Conservation (phyloP, 345 rosid species). For the Lumnitzera littorea region DNA sequence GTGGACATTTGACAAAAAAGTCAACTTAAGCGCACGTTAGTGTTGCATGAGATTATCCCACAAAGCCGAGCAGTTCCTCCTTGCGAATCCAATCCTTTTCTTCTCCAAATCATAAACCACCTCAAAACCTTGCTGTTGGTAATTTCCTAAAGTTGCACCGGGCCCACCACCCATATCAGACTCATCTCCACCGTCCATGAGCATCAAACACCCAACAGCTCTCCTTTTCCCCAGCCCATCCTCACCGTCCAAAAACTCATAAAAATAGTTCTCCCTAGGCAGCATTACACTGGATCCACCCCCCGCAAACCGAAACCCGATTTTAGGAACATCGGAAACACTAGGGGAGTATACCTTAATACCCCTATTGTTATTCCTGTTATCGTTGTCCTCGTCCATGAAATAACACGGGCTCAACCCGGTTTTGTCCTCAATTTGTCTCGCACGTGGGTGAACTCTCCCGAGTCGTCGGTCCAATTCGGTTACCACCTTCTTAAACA, state of each 20-base stretch:
- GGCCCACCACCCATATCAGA: constrained; percentile 70
- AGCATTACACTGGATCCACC: constrained; percentile 57
- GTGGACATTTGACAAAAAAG: too few species aligned
- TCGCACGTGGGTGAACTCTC: constrained; percentile 54
- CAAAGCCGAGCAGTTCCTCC: constrained; percentile 73
- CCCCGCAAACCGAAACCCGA: constrained; percentile 66
- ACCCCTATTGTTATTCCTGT: too few species aligned
- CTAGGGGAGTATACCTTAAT: too few species aligned
- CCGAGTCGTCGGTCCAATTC: constrained; percentile 65
- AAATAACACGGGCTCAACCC: constrained; percentile 78
- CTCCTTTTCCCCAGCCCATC: constrained; percentile 39
- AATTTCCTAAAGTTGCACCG: constrained; percentile 72
- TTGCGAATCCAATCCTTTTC: constrained; percentile 69
- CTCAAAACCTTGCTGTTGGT: constrained; percentile 93
- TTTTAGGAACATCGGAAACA: constrained; percentile 35
- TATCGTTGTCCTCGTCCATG: constrained; percentile 18
- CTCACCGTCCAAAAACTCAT: constrained; percentile 60
- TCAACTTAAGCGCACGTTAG: constrained; percentile 12
- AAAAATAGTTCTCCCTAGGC: constrained; percentile 73
- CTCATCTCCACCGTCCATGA: constrained; percentile 92
- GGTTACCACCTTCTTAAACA: constrained; percentile 45
- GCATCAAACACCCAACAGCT: constrained; percentile 74
- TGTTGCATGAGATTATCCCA: constrained; percentile 52
- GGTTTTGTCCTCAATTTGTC: constrained; percentile 47
- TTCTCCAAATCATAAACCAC: constrained; percentile 85